phyloP scores from a whole-genome alignment of 495 filamentous ascomycete species.

The Lasiosphaeriaceae sp. region DNA sequence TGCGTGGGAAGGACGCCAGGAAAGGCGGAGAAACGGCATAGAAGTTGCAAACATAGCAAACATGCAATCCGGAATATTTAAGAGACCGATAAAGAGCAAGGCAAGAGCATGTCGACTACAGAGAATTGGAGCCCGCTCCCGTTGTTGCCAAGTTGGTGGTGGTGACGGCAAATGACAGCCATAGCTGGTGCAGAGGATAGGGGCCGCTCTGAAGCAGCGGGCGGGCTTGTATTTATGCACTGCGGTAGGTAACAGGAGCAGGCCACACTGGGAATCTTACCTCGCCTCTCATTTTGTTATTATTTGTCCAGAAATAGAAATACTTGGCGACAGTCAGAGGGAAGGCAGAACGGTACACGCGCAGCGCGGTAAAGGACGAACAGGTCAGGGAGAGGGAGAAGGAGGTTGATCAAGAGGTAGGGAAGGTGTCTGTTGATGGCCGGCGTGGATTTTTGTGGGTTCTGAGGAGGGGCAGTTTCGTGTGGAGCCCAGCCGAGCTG shows the following conservation, averaged over 20 bases:
- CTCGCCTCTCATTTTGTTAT: slow-evolving; percentile 50
- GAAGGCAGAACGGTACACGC: slow-evolving; percentile 15
- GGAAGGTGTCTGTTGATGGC: neutral
- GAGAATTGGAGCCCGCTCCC: neutral
- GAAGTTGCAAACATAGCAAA: neutral
- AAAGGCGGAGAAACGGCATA: neutral
- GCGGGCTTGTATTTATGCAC: neutral
- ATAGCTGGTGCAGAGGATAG: neutral
- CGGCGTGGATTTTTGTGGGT: slow-evolving; percentile 8
- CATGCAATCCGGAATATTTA: neutral
- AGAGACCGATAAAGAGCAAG: neutral
- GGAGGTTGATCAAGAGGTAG: slow-evolving; percentile 7
- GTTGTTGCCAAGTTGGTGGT: neutral
- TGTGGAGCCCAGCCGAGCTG: neutral
- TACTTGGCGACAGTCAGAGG: slow-evolving; percentile 10
- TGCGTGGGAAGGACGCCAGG: neutral
- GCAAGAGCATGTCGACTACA: neutral
- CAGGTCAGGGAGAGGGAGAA: slow-evolving; percentile 9
- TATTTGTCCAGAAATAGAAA: slow-evolving; percentile 10
- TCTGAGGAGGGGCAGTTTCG: neutral
- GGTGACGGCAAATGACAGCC: neutral
- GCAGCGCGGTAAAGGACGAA: slow-evolving; percentile 18
- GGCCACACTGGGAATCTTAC: slow-evolving; percentile 31
- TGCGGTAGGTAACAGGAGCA: neutral
- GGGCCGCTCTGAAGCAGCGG: neutral